Base-by-base conservation (phyloP, 1,284 basidiomycete genomes). In the Austropuccinia psidii region DNA sequence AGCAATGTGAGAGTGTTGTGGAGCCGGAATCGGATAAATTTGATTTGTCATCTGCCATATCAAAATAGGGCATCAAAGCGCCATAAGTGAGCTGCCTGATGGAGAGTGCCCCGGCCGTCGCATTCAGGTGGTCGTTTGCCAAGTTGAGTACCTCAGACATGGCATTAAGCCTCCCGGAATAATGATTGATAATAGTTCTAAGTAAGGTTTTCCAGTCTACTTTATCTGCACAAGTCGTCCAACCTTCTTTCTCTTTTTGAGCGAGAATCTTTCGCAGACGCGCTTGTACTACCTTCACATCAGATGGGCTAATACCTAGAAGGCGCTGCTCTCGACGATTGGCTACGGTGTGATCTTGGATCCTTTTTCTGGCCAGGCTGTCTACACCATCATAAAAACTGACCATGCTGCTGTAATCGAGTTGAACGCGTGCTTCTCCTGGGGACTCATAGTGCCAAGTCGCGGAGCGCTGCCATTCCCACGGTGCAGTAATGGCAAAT, bases 301-400 rank as follows among this genome's bases (percentile, higher is more conserved):
- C 66, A n/a, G 19, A n/a, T 3, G 33, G 3, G 54, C 66, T 68
- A 17, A 68, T 57, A n/a, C 66, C 66, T 41, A 55, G 45, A 8
- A 68, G 19, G 1, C 66, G 50, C 21, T 68, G 66, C 0, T 47
- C n/a, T 11, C 66, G 49, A 13, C 47, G 47, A 33, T 50, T 52
- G 6, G 15, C 0, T 19, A 35, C 47, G n/a, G 54, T 45, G 15
- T 39, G 35, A 33, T 58, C 52, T 15, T 11, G 8, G 27, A 27
- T 4, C 29, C 66, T 35, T 39, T 68, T 55, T 13, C 9, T 15
- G 29, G 35, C 66, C n/a, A 68, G 54, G 0, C 81, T 80, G 0
- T 83, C 78, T 0, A 76, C 62, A 0, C 79, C 78, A 74, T 85
- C 83, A 75, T 84, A 85, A 75, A 85, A 83, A 0, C 83, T 83